Conservation (phyloP, 257 asterid species). For the Ilex aquifolium region DNA sequence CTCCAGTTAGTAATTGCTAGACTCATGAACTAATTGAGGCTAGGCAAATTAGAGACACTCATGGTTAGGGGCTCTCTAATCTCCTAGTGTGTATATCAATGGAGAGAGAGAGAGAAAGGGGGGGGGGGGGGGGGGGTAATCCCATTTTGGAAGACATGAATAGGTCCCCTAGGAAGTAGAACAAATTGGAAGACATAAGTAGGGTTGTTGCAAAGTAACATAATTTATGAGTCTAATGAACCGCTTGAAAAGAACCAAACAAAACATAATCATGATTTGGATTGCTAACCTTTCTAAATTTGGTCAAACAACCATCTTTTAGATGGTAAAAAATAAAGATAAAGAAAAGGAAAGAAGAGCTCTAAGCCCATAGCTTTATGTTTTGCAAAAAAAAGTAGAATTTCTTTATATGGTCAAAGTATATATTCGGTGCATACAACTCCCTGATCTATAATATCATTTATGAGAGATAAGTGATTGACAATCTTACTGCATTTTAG, state of each 20-base stretch:
- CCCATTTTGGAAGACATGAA: constrained; percentile 6
- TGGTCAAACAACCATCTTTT: constrained; percentile 2
- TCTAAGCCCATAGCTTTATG: too few species aligned
- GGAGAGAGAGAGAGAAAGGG: too few species aligned
- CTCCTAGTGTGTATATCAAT: too few species aligned
- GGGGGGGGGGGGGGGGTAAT: neutral
- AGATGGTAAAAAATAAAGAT: too few species aligned
- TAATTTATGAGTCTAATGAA: constrained; percentile 14
- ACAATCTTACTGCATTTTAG: too few species aligned
- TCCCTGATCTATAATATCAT: too few species aligned
- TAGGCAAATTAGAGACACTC: neutral
- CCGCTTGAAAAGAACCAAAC: constrained; percentile 12
- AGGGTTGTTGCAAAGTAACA: neutral
- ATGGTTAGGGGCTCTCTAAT: too few species aligned
- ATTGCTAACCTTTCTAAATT: constrained; percentile 7
- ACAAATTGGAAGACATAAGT: neutral
- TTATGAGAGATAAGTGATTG: too few species aligned
- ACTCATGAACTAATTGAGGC: neutral
- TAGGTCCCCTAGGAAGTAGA: constrained; percentile 20
- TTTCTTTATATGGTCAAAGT: too few species aligned
- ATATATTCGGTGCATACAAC: too few species aligned
- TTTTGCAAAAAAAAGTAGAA: too few species aligned
- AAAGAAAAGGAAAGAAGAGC: too few species aligned
- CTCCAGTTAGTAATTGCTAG: neutral
- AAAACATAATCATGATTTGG: constrained; percentile 22